Conservation (phyloP, 306 rosid species). For the Corylus heterophylla region DNA sequence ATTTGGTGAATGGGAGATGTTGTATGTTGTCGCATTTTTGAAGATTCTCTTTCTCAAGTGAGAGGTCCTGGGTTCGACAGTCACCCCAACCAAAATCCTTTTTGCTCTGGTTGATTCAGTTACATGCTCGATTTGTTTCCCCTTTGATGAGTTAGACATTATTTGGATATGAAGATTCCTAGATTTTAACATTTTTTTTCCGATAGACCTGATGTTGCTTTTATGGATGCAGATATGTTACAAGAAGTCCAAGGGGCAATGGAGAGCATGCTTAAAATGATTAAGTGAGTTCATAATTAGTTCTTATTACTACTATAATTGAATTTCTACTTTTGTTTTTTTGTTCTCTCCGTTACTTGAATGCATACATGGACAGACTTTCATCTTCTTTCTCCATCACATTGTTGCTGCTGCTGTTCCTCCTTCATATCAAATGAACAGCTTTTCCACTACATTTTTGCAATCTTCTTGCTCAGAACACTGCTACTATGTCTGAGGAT, state of each 20-base stretch:
- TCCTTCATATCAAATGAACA: not conserved
- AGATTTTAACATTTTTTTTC: not conserved
- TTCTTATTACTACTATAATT: not conserved
- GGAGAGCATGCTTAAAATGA: constrained; percentile 85
- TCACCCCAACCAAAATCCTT: not conserved
- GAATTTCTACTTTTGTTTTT: not conserved
- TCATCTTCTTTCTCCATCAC: not conserved
- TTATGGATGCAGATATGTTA: constrained; percentile 48
- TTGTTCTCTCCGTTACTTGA: not conserved
- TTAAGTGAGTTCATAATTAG: constrained; percentile 40
- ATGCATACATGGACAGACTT: not conserved
- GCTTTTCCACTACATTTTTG: not conserved
- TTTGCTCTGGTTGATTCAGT: not conserved
- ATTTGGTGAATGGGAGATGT: not conserved
- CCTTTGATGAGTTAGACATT: not conserved
- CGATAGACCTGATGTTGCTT: constrained; percentile 16
- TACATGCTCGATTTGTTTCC: not conserved
- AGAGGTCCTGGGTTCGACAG: not conserved
- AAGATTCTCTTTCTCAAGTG: not conserved
- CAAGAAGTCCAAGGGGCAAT: constrained; percentile 59
- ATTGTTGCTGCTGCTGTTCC: not conserved
- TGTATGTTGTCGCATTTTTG: not conserved
- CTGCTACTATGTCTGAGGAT: not conserved
- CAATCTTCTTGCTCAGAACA: not conserved
- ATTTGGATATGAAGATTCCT: not conserved